These are phyloP conservation scores for Apiospora pterosperma DNA, from an alignment of 2,329 filamentous ascomycete genomes.

Conservation along the genomic window DNA sequence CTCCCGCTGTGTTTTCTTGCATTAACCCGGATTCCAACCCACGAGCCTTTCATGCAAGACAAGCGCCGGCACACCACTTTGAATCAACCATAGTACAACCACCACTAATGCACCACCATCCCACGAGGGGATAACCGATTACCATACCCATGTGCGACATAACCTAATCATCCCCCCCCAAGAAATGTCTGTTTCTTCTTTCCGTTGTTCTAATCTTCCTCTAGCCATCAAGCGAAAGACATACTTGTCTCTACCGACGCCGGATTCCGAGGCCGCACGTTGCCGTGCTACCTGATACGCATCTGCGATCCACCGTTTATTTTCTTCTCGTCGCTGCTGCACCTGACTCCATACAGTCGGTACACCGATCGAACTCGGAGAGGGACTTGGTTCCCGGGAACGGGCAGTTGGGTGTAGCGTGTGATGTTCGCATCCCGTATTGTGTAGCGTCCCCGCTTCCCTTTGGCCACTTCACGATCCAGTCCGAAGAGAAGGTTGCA, in stretches of 20 bases:
- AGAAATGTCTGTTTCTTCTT: constrained; percentile 3
- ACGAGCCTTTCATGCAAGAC: constrained; percentile 26
- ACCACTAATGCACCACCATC: constrained; percentile 22
- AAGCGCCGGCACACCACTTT: constrained; percentile 26
- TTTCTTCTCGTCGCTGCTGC: constrained; percentile 15
- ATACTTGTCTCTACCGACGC: constrained; percentile 5
- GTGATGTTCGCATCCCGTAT: constrained; percentile 38
- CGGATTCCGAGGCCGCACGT: constrained; percentile 11
- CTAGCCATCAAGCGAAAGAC: constrained; percentile 3
- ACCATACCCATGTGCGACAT: constrained; percentile 23
- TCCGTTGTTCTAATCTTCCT: constrained; percentile 6
- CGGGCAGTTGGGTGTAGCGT: constrained; percentile 36
- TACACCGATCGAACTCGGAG: constrained; percentile 20
- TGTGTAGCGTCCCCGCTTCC: constrained; percentile 36
- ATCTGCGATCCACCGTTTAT: constrained; percentile 18
- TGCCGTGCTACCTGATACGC: constrained; percentile 13
- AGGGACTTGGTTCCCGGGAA: constrained; percentile 29
- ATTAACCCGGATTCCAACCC: constrained; percentile 17
- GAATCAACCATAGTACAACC: constrained; percentile 27
- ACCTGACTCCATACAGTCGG: constrained; percentile 14
- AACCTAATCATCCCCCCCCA: constrained; percentile 8
- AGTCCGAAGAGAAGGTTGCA: constrained; percentile 26
- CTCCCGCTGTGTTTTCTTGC: constrained; percentile 23
- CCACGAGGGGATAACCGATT: constrained; percentile 26
- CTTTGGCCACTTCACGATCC: constrained; percentile 35